Evolutionary conservation across 225 moss, liverwort and hornwort species (phyloP), one percentile per base, ranked within the genome.

Genomic region (Polytrichum commune): DNA sequence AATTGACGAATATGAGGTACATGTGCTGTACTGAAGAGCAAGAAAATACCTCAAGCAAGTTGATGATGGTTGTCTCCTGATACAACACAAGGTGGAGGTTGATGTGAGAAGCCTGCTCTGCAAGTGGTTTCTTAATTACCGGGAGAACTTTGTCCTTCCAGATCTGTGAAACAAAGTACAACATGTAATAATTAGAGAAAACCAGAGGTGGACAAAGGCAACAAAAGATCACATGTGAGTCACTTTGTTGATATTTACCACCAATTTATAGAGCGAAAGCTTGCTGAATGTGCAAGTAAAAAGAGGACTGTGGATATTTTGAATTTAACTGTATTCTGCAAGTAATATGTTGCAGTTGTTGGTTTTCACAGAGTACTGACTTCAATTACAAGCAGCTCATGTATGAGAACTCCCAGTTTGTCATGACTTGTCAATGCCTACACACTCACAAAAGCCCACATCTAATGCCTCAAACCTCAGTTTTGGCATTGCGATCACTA

Each of bases 311-410:
- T 28, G 27, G 10, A 28, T 58, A 63, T 9, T 62, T 9, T 62
- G 61, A 62, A 62, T 25, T 62, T n/a, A 62, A 62, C 25, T 63
- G 62, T 63, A 27, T 4, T 27, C 24, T 9, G 28, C 62, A 63
- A 27, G 27, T 27, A 27, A 23, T 16, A 63, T 23, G 27, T 27
- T 26, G 27, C 16, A 58, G 24, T 24, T 63, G 22, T 28, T 24
- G 13, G 18, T 27, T 23, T 24, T 33, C 19, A 66, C 0, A 27
- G 10, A 13, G 53, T 13, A 64, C 77, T 73, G 19, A 93, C 93
- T 91, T 96, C 95, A 83, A 93, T 91, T 5, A 94, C 84, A 24
- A 97, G 60, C 65, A 97, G 90, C 81, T 97, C 97, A 67, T 94
- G 91, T 70, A 92, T 71, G 26, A 97, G 79, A 29, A 92, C 66